Evolutionary conservation across 257 asterid species (phyloP), one percentile per base, ranked within the genome.

Genomic region (Echium plantagineum): DNA sequence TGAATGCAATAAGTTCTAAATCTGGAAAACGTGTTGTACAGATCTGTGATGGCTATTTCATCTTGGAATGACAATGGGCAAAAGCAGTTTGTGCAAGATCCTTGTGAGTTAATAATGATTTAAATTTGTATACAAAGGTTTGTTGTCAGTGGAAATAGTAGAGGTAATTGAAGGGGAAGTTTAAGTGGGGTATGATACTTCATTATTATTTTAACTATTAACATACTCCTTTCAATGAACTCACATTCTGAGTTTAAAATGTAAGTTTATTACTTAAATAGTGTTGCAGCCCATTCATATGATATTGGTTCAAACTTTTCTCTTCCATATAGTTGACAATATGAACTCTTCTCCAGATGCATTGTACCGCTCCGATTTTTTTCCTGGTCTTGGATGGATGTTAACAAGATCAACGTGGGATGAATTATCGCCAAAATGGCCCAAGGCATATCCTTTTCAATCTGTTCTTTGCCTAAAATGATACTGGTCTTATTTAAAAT

Each of bases 381-480:
- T 93, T 75, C 99, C 99, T 46, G 99, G 99, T 72, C 99, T 93
- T 59, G 99, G 99, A 55, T 93, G 99, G 99, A 93, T 93, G 99
- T 95, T 89, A 17, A 62, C 97, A 55, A 86, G 64, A 69, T 84
- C 96, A 69, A 86, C 78, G 21, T 93, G 99, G 99, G 87, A 86
- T 71, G 99, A 93, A 73, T 72, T 93, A 70, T 89, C 99, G 68
- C 96, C 99, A 46, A 93, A 93, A 80, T 93, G 99, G 99, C 99
- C 99, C 17, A 89, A 93, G 72, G 99, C 99, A 89, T 93, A 93
- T 93, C 99, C 99, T 91, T 81, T 61, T 71, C 21, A 59, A 68
- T 52, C 9, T 26, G 13, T 21, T 60, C 51, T 17, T 15, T 15
- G 62, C 24, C 48, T 3, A 31, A n/a, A 31, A 20, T n/a, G 49